Evolutionary conservation across 345 rosid genomes (phyloP).

Genomic region (Triadica sebifera): DNA sequence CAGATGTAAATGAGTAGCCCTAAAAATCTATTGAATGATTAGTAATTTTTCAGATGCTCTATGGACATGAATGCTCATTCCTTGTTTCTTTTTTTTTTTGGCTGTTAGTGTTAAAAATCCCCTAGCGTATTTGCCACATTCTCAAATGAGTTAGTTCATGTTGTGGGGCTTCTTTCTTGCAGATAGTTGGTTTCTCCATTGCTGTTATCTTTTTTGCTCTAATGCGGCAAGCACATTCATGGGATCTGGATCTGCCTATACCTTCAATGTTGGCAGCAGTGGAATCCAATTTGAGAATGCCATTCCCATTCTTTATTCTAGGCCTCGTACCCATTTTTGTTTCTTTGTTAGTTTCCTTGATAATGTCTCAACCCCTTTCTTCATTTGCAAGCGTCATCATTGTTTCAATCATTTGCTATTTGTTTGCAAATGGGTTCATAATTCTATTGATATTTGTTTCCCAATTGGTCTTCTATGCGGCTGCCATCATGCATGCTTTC

Average conservation of each 20-base stretch:
- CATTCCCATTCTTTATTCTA: conserved; percentile 63
- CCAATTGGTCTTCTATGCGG: conserved; percentile 63
- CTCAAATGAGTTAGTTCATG: conserved; percentile 10
- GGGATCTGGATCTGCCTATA: conserved; percentile 63
- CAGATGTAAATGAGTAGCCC: background rate
- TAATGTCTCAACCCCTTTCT: conserved; percentile 69
- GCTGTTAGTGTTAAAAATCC: background rate
- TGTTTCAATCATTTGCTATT: conserved; percentile 67
- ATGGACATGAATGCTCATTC: background rate
- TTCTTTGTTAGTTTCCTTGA: conserved; percentile 54
- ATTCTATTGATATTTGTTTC: conserved; percentile 57
- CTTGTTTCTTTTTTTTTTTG: background rate
- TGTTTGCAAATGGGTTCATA: conserved; percentile 68
- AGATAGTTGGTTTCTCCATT: conserved; percentile 56
- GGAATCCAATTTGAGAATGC: conserved; percentile 76
- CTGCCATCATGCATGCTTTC: conserved; percentile 61
- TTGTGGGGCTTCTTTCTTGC: conserved; percentile 35
- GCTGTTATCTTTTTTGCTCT: conserved; percentile 71
- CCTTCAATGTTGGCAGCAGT: conserved; percentile 74
- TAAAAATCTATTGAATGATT: background rate
- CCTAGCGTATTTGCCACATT: too few relatives aligned
- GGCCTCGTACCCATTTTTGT: conserved; percentile 52
- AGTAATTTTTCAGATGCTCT: background rate
- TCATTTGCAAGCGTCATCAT: conserved; percentile 57
- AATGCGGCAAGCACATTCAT: conserved; percentile 77